Percentiles rank a stretch among this genome's conserved stretches.
Conservation (phyloP, 2,329 filamentous ascomycete genomes). For the Chrysoporthe austroafricana region DNA sequence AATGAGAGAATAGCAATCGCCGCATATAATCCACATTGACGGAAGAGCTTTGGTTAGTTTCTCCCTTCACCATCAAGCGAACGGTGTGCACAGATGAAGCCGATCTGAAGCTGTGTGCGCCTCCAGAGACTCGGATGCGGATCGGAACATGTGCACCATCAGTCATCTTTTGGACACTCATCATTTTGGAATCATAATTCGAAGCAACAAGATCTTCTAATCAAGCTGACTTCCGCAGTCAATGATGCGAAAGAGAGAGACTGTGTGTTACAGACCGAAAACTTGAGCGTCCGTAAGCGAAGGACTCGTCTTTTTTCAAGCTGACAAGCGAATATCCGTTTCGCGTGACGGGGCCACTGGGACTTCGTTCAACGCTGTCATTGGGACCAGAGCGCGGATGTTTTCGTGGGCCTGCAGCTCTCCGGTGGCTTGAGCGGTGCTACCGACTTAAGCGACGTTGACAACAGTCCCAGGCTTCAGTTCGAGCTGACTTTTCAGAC, state of each 20-base stretch:
- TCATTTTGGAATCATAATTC: neutral
- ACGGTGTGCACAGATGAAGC: neutral
- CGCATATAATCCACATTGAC: neutral
- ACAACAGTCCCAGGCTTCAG: neutral
- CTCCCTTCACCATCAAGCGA: neutral
- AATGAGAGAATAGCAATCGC: neutral
- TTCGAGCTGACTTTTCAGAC: neutral
- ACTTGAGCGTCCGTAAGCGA: neutral
- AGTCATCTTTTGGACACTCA: too few relatives aligned
- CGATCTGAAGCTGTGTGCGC: neutral
- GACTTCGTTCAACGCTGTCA: slow-evolving; percentile 17
- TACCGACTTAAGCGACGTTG: slow-evolving; percentile 24
- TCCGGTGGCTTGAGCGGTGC: slow-evolving; percentile 27
- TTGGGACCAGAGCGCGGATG: neutral
- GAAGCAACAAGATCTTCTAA: neutral
- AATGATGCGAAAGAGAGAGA: neutral
- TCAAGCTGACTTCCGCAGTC: neutral
- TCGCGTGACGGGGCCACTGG: slow-evolving; percentile 8
- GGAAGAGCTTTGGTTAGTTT: neutral
- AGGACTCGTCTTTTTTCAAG: neutral
- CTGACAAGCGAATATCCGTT: slow-evolving; percentile 18
- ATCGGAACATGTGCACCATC: neutral
- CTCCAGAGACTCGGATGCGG: neutral
- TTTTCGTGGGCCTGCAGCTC: slow-evolving; percentile 21
- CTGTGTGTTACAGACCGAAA: neutral